These are phyloP conservation scores for Colletotrichum ledebouriae DNA, from an alignment of 2,329 filamentous ascomycete species.

Conservation along the genomic window DNA sequence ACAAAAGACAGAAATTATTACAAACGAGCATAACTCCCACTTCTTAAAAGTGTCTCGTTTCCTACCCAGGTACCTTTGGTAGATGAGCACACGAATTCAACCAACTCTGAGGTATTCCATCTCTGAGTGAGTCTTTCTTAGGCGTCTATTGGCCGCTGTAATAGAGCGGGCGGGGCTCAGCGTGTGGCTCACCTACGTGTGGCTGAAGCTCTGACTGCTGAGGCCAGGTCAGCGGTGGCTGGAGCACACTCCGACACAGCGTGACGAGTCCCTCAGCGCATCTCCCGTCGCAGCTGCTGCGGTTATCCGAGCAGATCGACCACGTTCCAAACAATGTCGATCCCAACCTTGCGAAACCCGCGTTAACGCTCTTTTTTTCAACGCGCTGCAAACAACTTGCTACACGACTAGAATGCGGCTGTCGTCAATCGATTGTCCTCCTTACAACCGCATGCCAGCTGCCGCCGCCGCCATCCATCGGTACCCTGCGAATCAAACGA, in stretches of 20 bases:
- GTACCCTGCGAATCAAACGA: slow-evolving; percentile 27
- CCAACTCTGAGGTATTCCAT: no score
- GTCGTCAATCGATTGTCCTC: slow-evolving; percentile 13
- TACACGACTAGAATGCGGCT: slow-evolving; percentile 24
- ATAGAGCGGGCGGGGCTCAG: neutral
- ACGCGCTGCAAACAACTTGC: neutral
- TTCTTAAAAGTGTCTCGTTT: no score
- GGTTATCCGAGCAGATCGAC: slow-evolving; percentile 25
- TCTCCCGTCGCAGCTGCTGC: slow-evolving; percentile 20
- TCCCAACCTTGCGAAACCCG: slow-evolving; percentile 20
- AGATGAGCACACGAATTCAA: no score
- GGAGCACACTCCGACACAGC: slow-evolving; percentile 21
- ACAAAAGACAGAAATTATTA: slow-evolving; percentile 22
- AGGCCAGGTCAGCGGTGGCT: slow-evolving; percentile 31
- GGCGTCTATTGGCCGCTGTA: slow-evolving; percentile 25
- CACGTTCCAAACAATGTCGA: slow-evolving; percentile 37
- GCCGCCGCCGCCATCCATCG: slow-evolving; percentile 4
- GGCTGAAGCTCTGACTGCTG: slow-evolving; percentile 22
- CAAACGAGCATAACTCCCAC: neutral
- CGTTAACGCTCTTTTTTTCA: slow-evolving; percentile 12
- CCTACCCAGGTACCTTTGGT: no score
- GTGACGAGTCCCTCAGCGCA: slow-evolving; percentile 7
- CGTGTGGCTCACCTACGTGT: neutral
- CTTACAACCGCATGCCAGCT: neutral
- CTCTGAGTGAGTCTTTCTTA: slow-evolving; percentile 32